Evolutionary conservation across 2,329 filamentous ascomycete species (phyloP), one percentile per base, ranked within the genome.

Genomic region (Sphaerulina populicola): DNA sequence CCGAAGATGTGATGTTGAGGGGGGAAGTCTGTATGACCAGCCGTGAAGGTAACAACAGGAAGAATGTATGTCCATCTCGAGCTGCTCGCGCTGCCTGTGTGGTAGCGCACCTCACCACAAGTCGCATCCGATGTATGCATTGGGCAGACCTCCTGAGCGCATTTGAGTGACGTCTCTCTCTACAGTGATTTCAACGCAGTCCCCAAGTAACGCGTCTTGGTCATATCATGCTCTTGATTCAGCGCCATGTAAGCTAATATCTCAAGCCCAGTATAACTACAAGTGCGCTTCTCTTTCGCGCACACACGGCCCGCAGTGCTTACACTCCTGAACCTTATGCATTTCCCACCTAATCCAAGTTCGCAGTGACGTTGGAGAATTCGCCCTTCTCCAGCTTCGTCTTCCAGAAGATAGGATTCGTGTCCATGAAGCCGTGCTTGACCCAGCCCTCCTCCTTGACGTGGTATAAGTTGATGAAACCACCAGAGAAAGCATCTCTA

Each of bases 371-470:
- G 69, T 96, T 96, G 58, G 85, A 91, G 72, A 98, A 98, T 77
- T 98, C 93, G 71, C 90, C 90, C 81, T 94, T 94, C 71, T 95
- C 86, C 66, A 98, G 74, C 82, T 98, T 98, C 44, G 90, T 96
- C 78, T 94, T 86, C 93, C 93, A 98, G 84, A 98, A 98, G 68
- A 97, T 94, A 40, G 91, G 91, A 77, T 97, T 96, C 63, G 91
- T 97, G 72, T 98, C 93, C 62, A 77, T 89, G 79, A 98, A 98
- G 57, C 93, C 93, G 68, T 97, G 91, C 80, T 94, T 95, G 66
- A 94, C 90, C 93, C 93, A 98, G 63, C 93, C 93, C 58, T 89
- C 85, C 77, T 98, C 91, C 82, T 96, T 96, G 69, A 98, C 90
- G 68, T 98, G 93, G 74, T 98, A 98, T 68, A 97, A 70, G 76